Percentiles rank a stretch among this genome's conserved stretches.
phyloP scores from a whole-genome alignment of 345 rosid genomes.

The Melaleuca alternifolia region DNA sequence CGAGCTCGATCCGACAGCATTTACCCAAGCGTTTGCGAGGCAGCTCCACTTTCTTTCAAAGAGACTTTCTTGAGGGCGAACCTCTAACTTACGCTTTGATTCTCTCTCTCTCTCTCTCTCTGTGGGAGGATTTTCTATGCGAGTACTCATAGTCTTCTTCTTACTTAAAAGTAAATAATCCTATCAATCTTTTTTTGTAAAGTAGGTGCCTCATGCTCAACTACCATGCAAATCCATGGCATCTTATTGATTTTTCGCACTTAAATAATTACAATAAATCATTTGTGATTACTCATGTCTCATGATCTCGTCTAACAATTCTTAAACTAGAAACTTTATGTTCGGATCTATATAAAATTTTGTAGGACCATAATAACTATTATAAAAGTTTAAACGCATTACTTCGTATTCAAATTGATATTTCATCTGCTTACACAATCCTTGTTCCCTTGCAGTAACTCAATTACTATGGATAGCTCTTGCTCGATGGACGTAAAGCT shows the following conservation, averaged over 20 bases:
- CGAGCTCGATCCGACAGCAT: too few relatives aligned
- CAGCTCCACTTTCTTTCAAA: too few relatives aligned
- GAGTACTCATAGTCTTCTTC: not conserved
- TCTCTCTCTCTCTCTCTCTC: too few relatives aligned
- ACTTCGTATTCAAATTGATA: too few relatives aligned
- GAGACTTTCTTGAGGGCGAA: too few relatives aligned
- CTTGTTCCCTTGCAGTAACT: not conserved
- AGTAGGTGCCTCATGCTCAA: not conserved
- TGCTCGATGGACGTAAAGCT: not conserved
- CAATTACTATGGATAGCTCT: not conserved
- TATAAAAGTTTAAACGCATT: too few relatives aligned
- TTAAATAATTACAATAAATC: too few relatives aligned
- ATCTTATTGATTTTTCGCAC: not conserved
- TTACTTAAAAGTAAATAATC: not conserved
- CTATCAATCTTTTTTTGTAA: not conserved
- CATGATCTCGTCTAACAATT: not conserved
- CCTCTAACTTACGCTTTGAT: too few relatives aligned
- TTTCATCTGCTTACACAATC: not conserved
- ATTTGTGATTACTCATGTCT: fast-evolving
- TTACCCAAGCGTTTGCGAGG: too few relatives aligned
- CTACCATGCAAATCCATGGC: not conserved
- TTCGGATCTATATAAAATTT: too few relatives aligned
- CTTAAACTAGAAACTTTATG: not conserved
- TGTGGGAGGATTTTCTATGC: not conserved
- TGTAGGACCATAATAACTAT: too few relatives aligned